Conservation (phyloP, 495 filamentous ascomycete species). For the Tuber microsphaerosporum region DNA sequence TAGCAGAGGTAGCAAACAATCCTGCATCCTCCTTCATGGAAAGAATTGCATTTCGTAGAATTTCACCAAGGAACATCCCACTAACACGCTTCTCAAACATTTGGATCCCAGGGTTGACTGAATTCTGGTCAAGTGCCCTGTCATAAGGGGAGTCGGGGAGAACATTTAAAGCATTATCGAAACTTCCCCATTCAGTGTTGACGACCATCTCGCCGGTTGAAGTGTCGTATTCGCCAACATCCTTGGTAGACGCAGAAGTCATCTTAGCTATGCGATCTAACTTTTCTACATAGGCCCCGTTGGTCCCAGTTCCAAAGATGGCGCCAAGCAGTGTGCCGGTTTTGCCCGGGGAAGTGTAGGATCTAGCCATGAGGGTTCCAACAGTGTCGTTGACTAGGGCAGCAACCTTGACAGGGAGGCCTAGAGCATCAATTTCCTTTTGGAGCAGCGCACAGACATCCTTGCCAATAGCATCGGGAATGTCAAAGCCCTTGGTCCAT, state of each 20-base stretch:
- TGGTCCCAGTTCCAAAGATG: constrained; percentile 92
- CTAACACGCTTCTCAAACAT: constrained; percentile 99
- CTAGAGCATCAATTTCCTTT: constrained; percentile 76
- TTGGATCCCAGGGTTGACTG: constrained; percentile 88
- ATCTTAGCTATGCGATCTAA: constrained; percentile 61
- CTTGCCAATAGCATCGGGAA: constrained; percentile 81
- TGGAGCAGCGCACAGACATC: constrained; percentile 90
- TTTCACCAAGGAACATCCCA: constrained; percentile 97
- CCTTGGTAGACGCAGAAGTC: constrained; percentile 38
- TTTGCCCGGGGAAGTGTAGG: constrained; percentile 86
- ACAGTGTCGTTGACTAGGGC: constrained; percentile 97
- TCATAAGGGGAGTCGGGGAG: constrained; percentile 84
- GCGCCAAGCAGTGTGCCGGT: constrained; percentile 79
- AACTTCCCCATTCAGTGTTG: constrained; percentile 97
- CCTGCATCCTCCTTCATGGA: constrained; percentile 45
- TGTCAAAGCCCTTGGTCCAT: constrained; percentile 98
- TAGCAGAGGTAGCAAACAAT: constrained; percentile 29
- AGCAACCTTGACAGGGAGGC: constrained; percentile 82
- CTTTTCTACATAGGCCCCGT: constrained; percentile 86
- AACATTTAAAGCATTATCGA: constrained; percentile 84
- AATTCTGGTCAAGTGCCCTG: constrained; percentile 64
- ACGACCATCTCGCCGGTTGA: constrained; percentile 91
- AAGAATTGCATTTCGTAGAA: constrained; percentile 69
- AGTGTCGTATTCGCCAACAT: constrained; percentile 61
- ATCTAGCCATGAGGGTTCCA: constrained; percentile 93